A percentile compares a stretch with the other conserved stretches of the same genome.
These are phyloP conservation scores for Fraxinus americana DNA, from an alignment of 257 asterid species.

Conservation along the genomic window DNA sequence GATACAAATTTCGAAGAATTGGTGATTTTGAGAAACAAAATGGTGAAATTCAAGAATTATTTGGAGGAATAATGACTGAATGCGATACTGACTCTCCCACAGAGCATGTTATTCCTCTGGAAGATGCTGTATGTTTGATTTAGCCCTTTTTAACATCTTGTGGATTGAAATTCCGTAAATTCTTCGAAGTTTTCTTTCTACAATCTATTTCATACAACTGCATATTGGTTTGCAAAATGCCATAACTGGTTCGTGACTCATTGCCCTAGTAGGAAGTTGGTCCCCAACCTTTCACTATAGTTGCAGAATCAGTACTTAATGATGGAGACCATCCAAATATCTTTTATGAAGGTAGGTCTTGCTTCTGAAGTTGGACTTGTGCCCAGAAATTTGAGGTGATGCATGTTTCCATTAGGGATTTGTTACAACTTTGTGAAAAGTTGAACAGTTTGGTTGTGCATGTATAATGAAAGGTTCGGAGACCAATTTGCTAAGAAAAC, in stretches of 20 bases:
- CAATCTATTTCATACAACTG: neutral
- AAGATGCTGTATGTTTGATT: conserved; percentile 74
- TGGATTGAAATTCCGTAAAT: neutral
- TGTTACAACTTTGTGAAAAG: neutral
- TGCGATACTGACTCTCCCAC: conserved; percentile 72
- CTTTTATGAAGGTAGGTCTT: neutral
- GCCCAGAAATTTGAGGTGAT: neutral
- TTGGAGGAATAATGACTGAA: conserved; percentile 90
- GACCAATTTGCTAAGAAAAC: no score
- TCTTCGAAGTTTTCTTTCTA: neutral
- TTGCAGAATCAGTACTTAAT: neutral
- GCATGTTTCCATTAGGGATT: neutral
- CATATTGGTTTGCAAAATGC: neutral
- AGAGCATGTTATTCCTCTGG: conserved; percentile 84
- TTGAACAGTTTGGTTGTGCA: neutral
- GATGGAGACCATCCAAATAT: neutral
- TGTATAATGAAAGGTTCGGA: neutral
- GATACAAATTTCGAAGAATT: conserved; percentile 71
- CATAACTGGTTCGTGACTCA: neutral
- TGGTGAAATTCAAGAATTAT: conserved; percentile 90
- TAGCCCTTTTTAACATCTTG: neutral
- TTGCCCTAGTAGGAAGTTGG: neutral
- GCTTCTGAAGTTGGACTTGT: neutral
- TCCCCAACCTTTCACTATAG: neutral
- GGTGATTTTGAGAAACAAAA: conserved; percentile 94